A percentile compares a stretch with the other conserved stretches of the same genome.
Conservation (phyloP, 495 filamentous ascomycete genomes). For the Polyplosphaeria fusca region DNA sequence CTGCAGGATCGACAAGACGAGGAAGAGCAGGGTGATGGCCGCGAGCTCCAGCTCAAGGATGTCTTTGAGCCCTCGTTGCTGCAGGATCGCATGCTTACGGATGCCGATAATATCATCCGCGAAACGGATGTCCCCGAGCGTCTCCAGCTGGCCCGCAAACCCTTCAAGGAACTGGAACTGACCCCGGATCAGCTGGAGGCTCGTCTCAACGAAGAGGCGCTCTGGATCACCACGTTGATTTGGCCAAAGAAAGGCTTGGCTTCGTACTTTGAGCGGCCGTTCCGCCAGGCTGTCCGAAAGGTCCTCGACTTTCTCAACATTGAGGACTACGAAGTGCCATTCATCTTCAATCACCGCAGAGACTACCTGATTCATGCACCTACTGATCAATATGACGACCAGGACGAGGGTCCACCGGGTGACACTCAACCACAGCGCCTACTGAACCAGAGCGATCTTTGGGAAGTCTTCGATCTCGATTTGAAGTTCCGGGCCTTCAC, state of each 20-base stretch:
- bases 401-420: conserved; percentile 52
- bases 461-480: conserved; percentile 90
- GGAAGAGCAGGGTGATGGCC: conserved; percentile 63
- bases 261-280: conserved; percentile 68
- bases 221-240: conserved; percentile 86
- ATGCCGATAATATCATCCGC: conserved; percentile 89
- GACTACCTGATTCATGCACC: conserved; percentile 94
- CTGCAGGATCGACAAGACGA: conserved; percentile 74
- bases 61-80: conserved; percentile 97
- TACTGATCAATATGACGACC: conserved; percentile 64
- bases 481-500: conserved; percentile 87
- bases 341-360: conserved; percentile 95
- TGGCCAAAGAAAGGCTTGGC: conserved; percentile 76
- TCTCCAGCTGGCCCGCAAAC: conserved; percentile 85
- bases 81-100: conserved; percentile 87
- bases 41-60: conserved; percentile 84
- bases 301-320: conserved; percentile 93
- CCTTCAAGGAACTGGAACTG: conserved; percentile 73
- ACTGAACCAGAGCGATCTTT: conserved; percentile 86
- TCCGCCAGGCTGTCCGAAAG: conserved; percentile 81
- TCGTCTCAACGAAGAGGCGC: conserved; percentile 73
- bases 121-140: conserved; percentile 85
- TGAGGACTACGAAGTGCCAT: conserved; percentile 91
- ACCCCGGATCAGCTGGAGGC: conserved; percentile 61
- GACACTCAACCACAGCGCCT: conserved; percentile 74